Evolutionary conservation across 106 monocot genomes (phyloP).

Genomic region (Platanthera zijinensis): DNA sequence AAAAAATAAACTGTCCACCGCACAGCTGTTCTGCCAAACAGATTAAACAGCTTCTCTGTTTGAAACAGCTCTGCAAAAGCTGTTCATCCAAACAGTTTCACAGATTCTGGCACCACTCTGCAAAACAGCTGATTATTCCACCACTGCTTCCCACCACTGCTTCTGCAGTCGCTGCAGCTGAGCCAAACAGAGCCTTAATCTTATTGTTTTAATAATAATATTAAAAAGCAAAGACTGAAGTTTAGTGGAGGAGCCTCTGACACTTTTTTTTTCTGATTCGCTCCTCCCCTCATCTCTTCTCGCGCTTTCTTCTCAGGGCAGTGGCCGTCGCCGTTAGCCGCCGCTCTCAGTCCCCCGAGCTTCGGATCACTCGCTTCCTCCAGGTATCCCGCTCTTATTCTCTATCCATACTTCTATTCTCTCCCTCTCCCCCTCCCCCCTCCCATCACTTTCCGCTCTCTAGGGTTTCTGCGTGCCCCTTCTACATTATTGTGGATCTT

Average conservation of each 20-base stretch:
- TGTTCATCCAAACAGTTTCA: too few species aligned
- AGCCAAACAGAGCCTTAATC: too few species aligned
- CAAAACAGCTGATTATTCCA: too few species aligned
- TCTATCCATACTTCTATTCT: background rate
- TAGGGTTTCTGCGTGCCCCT: background rate
- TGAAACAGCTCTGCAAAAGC: too few species aligned
- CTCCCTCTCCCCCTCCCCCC: background rate
- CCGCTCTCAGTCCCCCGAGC: slow-evolving; percentile 7
- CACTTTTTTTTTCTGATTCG: background rate
- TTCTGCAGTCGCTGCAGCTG: too few species aligned
- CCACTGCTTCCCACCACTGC: too few species aligned
- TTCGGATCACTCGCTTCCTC: slow-evolving; percentile 10
- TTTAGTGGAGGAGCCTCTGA: background rate
- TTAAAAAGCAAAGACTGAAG: too few species aligned
- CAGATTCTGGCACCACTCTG: too few species aligned
- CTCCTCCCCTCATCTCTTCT: background rate
- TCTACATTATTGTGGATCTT: background rate
- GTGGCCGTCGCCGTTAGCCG: slow-evolving; percentile 15
- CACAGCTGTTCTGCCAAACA: too few species aligned
- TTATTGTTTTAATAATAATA: too few species aligned
- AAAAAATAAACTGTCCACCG: too few species aligned
- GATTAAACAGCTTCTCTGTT: too few species aligned
- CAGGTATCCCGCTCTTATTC: slow-evolving; percentile 8
- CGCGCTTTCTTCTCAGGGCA: slow-evolving; percentile 8
- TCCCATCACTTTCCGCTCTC: background rate